Evolutionary conservation across 495 filamentous ascomycete species (phyloP).

Genomic region (Penicillium nucicola): DNA sequence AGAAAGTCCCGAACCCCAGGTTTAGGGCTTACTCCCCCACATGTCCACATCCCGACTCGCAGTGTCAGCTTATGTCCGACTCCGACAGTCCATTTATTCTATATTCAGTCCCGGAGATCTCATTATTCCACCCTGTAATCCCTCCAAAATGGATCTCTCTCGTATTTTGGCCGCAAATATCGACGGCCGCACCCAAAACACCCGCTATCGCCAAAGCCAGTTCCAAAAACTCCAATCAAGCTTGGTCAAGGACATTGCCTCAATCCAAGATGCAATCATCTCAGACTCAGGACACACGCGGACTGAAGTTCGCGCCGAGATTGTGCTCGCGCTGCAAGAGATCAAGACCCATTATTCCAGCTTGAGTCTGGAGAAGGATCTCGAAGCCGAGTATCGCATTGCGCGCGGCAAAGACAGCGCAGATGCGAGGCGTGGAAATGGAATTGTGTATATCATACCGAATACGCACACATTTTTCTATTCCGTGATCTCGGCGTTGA

Average conservation of each 20-base stretch:
- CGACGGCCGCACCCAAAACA: constrained; percentile 46
- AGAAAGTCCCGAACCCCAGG: neutral
- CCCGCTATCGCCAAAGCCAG: constrained; percentile 44
- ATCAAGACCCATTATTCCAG: constrained; percentile 42
- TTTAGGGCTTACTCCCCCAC: neutral
- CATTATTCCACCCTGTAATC: neutral
- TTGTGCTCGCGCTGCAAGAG: constrained; percentile 36
- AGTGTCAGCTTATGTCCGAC: neutral
- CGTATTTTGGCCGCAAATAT: constrained; percentile 40
- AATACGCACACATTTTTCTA: constrained; percentile 47
- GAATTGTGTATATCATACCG: constrained; percentile 52
- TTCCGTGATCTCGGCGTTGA: constrained; percentile 42
- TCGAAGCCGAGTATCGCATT: constrained; percentile 50
- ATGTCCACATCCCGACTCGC: constrained; percentile 13
- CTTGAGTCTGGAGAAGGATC: constrained; percentile 34
- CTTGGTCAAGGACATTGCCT: constrained; percentile 27
- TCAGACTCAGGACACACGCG: constrained; percentile 31
- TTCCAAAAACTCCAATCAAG: constrained; percentile 39
- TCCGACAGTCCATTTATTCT: too few species aligned
- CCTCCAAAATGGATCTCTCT: constrained; percentile 30
- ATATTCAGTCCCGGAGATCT: too few species aligned
- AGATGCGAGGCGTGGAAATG: constrained; percentile 24
- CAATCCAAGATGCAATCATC: constrained; percentile 37
- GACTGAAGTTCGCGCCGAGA: constrained; percentile 41
- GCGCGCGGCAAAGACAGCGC: constrained; percentile 36